A percentile compares a stretch with the other conserved stretches of the same genome.
These are phyloP conservation scores for Phytophthora foliorum DNA, from an alignment of 352 stramenopile genomes.

Conservation along the genomic window DNA sequence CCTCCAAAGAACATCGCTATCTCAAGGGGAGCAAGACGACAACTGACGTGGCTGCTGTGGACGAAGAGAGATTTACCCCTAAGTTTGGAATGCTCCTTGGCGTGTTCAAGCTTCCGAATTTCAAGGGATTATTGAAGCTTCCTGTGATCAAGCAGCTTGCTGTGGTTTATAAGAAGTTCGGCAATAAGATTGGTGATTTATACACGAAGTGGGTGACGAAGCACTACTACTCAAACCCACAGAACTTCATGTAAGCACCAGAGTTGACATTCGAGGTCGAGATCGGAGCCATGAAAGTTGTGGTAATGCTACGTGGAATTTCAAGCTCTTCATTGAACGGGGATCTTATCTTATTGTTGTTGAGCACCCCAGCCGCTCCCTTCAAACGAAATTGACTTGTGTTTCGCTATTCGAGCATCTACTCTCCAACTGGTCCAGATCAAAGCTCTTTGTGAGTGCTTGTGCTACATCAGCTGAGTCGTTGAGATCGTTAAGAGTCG, in stretches of 20 bases:
- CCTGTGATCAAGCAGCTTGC: neutral
- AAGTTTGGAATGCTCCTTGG: neutral
- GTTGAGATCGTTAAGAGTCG: no score
- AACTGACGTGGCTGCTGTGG: neutral
- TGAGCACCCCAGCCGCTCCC: no score
- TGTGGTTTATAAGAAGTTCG: neutral
- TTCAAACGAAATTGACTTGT: no score
- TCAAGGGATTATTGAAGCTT: neutral
- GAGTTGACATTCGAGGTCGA: no score
- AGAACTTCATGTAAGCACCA: conserved; percentile 1
- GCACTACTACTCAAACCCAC: neutral
- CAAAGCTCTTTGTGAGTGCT: no score
- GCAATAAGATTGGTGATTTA: neutral
- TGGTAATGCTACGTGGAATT: no score
- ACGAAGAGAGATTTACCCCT: neutral
- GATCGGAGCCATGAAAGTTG: no score
- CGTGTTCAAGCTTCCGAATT: neutral
- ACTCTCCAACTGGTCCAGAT: no score
- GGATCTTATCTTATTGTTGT: no score
- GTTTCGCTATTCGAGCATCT: no score
- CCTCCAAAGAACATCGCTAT: neutral
- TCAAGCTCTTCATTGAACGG: no score
- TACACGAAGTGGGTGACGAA: neutral
- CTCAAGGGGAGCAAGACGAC: conserved; percentile 1
- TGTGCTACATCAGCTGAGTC: no score